Evolutionary conservation across 2,329 filamentous ascomycete species (phyloP).

Genomic region (Pezizomycotina sp.): DNA sequence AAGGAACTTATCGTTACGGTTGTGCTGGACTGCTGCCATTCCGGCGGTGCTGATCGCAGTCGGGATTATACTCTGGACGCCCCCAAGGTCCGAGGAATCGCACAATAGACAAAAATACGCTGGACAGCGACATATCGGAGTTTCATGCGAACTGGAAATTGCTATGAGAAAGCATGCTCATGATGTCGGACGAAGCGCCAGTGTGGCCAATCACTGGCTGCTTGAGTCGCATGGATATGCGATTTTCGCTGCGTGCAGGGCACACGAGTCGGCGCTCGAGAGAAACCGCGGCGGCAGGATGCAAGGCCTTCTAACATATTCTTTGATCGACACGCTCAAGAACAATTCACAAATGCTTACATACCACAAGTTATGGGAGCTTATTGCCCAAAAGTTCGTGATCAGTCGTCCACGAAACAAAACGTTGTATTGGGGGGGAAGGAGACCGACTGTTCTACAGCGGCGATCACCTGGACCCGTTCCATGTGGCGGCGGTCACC

Average conservation of each 20-base stretch:
- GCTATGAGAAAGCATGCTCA: neutral
- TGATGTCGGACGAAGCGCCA: neutral
- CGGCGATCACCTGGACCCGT: neutral
- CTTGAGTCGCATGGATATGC: slow-evolving; percentile 1
- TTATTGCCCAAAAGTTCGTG: slow-evolving; percentile 2
- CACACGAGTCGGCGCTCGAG: slow-evolving; percentile 1
- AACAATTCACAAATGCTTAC: neutral
- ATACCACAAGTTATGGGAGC: slow-evolving; percentile 1
- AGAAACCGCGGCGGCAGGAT: neutral
- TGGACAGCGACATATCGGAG: neutral
- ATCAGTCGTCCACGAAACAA: neutral
- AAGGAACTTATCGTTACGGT: slow-evolving; percentile 16
- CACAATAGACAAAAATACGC: neutral
- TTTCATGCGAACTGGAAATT: neutral
- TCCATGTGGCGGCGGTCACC: neutral
- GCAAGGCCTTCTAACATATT: slow-evolving; percentile 1
- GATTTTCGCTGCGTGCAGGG: slow-evolving; percentile 1
- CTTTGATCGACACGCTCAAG: slow-evolving; percentile 1
- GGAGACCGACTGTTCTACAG: neutral
- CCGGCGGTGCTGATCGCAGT: slow-evolving; percentile 13
- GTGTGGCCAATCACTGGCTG: neutral
- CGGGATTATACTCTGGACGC: too few relatives aligned
- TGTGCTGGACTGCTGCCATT: slow-evolving; percentile 20
- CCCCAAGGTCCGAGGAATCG: too few relatives aligned
- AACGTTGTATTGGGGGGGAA: slow-evolving; percentile 2